These are phyloP conservation scores for Fragaria nilgerrensis DNA, from an alignment of 306 rosid species.

Conservation along the genomic window DNA sequence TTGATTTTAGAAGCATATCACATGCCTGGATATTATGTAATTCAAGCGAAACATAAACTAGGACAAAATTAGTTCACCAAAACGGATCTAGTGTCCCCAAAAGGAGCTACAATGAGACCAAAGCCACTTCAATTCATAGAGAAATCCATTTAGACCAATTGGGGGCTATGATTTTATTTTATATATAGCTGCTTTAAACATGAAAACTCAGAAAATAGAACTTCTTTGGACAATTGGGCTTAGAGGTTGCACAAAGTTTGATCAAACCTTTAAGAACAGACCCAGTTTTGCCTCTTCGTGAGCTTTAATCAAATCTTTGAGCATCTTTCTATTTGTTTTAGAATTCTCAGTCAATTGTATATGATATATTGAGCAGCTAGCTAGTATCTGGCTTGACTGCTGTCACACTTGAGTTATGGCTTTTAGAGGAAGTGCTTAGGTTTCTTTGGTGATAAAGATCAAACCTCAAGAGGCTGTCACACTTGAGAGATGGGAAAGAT, in stretches of 20 bases:
- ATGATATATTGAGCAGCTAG: not conserved
- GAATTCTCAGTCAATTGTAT: not conserved
- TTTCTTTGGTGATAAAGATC: not conserved
- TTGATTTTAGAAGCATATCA: slow-evolving; percentile 43
- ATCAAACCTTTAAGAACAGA: slow-evolving; percentile 2
- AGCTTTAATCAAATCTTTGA: not conserved
- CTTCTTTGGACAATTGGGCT: slow-evolving; percentile 18
- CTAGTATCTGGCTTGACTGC: slow-evolving; percentile 3
- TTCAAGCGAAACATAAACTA: slow-evolving; percentile 37
- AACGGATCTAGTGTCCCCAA: slow-evolving; percentile 62
- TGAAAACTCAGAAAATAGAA: not conserved
- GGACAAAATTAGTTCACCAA: slow-evolving; percentile 43
- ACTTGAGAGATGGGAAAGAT: not conserved
- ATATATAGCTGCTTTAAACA: slow-evolving; percentile 20
- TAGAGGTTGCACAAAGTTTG: slow-evolving; percentile 24
- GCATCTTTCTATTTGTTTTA: slow-evolving; percentile 1
- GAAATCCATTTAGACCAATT: slow-evolving; percentile 18
- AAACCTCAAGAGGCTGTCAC: not conserved
- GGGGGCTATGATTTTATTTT: slow-evolving; percentile 24
- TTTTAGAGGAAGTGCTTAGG: not conserved
- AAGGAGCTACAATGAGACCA: slow-evolving; percentile 50
- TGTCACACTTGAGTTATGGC: not conserved
- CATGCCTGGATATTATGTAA: slow-evolving; percentile 35
- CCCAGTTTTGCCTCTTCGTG: not conserved
- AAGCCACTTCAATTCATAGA: slow-evolving; percentile 41